Percentiles rank a stretch among this genome's conserved stretches.
phyloP scores from a whole-genome alignment of 345 rosid genomes.

The Stellera chamaejasme region DNA sequence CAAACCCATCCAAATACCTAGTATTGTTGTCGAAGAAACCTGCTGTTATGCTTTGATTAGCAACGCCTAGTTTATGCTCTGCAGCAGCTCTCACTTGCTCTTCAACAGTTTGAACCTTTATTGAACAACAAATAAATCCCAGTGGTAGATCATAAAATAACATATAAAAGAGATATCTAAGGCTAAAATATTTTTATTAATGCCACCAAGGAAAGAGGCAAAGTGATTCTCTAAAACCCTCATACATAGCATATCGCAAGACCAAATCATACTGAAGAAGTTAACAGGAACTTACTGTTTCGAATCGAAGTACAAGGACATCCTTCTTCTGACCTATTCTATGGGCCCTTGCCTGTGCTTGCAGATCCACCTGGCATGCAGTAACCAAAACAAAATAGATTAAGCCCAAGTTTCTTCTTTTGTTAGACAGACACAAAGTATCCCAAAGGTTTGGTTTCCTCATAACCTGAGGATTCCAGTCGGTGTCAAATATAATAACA shows the following conservation, averaged over 20 bases:
- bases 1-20: conserved; percentile 36
- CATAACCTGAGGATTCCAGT: conserved; percentile 93
- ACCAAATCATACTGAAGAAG: too few relatives aligned
- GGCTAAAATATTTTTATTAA: not conserved
- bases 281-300: conserved; percentile 46
- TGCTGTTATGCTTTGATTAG: conserved; percentile 95
- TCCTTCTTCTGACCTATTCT: conserved; percentile 97
- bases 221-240: too few relatives aligned
- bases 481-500: conserved; percentile 88
- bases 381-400: not conserved
- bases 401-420: not conserved
- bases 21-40: conserved; percentile 95
- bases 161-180: not conserved
- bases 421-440: conserved; percentile 7
- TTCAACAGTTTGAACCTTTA: conserved; percentile 86
- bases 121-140: conserved; percentile 8
- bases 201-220: conserved; percentile 3
- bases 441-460: conserved; percentile 8
- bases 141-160: not conserved
- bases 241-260: too few relatives aligned
- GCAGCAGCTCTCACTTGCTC: conserved; percentile 96
- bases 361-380: conserved; percentile 74
- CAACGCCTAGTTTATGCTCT: conserved; percentile 95
- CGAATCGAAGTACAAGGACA: conserved; percentile 93
- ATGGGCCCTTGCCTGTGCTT: conserved; percentile 97